Evolutionary conservation across 352 stramenopile genomes (phyloP), one percentile per base, ranked within the genome.

Genomic region (Phytophthora pluvialis): DNA sequence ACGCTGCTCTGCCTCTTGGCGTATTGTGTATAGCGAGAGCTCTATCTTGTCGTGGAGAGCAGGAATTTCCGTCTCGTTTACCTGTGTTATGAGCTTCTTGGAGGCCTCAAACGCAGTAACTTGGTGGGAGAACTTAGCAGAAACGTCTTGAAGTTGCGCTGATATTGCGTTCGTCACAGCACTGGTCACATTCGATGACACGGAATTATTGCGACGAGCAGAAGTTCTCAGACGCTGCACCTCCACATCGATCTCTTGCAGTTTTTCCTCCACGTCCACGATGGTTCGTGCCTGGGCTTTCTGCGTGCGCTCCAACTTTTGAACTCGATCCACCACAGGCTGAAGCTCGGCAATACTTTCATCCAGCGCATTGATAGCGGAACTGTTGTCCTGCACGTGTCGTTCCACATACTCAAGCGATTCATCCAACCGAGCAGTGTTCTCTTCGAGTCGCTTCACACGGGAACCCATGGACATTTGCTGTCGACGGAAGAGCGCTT

Each of bases 401-500:
- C 42, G 35, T 48, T 89, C 75, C 3, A 90, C 68, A 32, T 82
- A 58, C 40, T 82, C 78, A 8, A 89, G 60, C 13, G 76, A 74
- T 42, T 83, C 78, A 44, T 90, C 81, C 13, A 89, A 13, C 31
- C 86, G 79, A 3, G 39, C 49, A 4, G 66, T 61, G 0, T 76
- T 78, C 55, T 90, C 81, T 56, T 92, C 83, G 0, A 92, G 69
- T 3, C 81, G 68, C 50, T 78, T 78, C 3, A 92, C 76, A 3
- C 81, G 81, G 9, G 78, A 72, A 1, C 83, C 83, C 61, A 92
- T 86, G 3, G 83, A 90, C 9, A 86, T 73, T 53, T 88, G 83
- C 31, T 88, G 65, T 40, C 76, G 80, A 10, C 76, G 79, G 59
- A 89, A 89, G 0, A 90, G 57, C 7, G 75, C 68, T 54, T 72